A percentile compares a stretch with the other conserved stretches of the same genome.
Evolutionary conservation across 2,329 filamentous ascomycete species (phyloP).

Genomic region (Fusarium lyarnte): DNA sequence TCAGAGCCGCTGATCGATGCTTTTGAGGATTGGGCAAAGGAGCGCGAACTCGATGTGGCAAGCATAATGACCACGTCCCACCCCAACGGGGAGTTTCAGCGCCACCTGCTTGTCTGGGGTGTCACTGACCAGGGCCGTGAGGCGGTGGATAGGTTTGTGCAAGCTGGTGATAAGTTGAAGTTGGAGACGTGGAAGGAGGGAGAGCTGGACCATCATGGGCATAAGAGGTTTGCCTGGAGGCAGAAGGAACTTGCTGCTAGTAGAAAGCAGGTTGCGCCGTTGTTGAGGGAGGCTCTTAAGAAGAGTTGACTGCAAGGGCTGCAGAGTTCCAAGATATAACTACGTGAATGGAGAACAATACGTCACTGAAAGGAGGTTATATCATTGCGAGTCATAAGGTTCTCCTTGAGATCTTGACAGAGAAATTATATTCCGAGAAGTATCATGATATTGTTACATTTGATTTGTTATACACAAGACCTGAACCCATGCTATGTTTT

Average conservation of each 20-base stretch:
- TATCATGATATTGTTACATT: slow-evolving; percentile 22
- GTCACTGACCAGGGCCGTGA: slow-evolving; percentile 58
- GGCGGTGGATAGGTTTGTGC: slow-evolving; percentile 65
- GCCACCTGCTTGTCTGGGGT: slow-evolving; percentile 76
- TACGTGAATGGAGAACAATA: background rate
- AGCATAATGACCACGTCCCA: slow-evolving; percentile 76
- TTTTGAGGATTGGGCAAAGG: slow-evolving; percentile 63
- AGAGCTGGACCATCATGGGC: slow-evolving; percentile 52
- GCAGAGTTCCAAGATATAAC: slow-evolving; percentile 20
- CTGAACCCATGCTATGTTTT: background rate
- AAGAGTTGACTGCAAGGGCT: slow-evolving; percentile 26
- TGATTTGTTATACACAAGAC: slow-evolving; percentile 14
- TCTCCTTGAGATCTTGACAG: background rate
- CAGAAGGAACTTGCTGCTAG: slow-evolving; percentile 71
- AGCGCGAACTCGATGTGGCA: slow-evolving; percentile 69
- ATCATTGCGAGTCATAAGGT: background rate
- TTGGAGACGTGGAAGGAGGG: slow-evolving; percentile 65
- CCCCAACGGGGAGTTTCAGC: slow-evolving; percentile 63
- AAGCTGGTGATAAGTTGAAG: slow-evolving; percentile 59
- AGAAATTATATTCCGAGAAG: background rate
- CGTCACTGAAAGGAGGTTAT: background rate
- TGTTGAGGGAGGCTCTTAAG: slow-evolving; percentile 67
- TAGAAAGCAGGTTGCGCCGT: slow-evolving; percentile 75
- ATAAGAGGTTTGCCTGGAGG: slow-evolving; percentile 71
- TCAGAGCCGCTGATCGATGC: slow-evolving; percentile 57